phyloP scores from a whole-genome alignment of 129 eudicot genomes.

The Tagetes patula region DNA sequence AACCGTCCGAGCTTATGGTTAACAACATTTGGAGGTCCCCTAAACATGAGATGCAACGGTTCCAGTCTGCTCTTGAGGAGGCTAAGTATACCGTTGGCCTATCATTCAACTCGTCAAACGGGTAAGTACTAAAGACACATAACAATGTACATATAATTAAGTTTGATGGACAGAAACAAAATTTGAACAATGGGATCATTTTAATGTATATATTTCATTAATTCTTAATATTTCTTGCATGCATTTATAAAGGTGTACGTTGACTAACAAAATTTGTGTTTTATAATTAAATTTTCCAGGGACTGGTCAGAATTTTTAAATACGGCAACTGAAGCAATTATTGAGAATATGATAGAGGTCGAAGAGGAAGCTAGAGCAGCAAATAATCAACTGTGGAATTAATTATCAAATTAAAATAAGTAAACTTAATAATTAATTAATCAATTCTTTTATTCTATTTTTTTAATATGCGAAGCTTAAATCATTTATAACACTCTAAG shows the following conservation, averaged over 20 bases:
- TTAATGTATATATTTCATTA: no score
- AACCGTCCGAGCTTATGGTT: constrained; percentile 76
- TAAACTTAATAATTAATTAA: neutral
- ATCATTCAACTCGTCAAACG: constrained; percentile 59
- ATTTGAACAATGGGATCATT: neutral
- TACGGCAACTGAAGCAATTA: constrained; percentile 64
- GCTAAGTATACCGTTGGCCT: constrained; percentile 79
- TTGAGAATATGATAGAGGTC: constrained; percentile 59
- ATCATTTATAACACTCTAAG: neutral
- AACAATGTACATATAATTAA: neutral
- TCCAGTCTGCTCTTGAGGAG: constrained; percentile 63
- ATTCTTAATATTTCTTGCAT: no score
- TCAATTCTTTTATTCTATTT: constrained; percentile 11
- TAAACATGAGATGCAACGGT: constrained; percentile 42
- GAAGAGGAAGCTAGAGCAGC: constrained; percentile 35
- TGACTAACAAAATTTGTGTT: neutral
- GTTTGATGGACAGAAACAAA: neutral
- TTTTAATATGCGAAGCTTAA: neutral
- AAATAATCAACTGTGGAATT: constrained; percentile 17
- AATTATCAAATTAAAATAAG: constrained; percentile 1
- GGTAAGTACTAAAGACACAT: constrained; percentile 41
- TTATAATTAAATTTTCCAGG: constrained; percentile 21
- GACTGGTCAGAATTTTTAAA: constrained; percentile 68
- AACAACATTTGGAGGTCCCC: constrained; percentile 43
- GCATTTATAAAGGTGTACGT: neutral